phyloP scores from a whole-genome alignment of 1,139 yeast genomes.

The Kodamaea fungicola region DNA sequence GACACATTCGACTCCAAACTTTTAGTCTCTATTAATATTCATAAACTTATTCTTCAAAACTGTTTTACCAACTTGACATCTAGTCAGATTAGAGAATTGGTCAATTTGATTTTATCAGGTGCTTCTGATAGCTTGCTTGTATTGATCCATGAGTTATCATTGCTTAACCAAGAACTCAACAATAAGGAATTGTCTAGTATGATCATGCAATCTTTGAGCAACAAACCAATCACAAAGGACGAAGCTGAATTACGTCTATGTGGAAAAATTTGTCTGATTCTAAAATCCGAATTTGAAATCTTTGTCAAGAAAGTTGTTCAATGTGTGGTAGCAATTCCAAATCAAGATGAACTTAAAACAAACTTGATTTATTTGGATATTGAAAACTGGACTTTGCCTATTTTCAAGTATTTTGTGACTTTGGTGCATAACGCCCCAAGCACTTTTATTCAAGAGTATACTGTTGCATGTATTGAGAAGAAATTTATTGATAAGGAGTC shows the following conservation, averaged over 20 bases:
- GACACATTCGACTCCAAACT: constrained; percentile 29
- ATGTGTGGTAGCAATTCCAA: constrained; percentile 26
- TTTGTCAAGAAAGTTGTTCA: constrained; percentile 35
- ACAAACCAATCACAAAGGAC: constrained; percentile 14
- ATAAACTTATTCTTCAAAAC: constrained; percentile 11
- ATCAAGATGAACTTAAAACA: constrained; percentile 24
- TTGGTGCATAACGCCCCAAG: constrained; percentile 37
- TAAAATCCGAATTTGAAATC: constrained; percentile 20
- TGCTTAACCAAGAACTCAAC: constrained; percentile 7
- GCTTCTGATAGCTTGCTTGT: constrained; percentile 21
- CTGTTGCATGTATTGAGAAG: constrained; percentile 15
- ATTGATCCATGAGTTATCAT: constrained; percentile 18
- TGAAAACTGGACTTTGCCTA: constrained; percentile 27
- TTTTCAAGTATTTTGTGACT: constrained; percentile 28
- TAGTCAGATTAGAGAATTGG: constrained; percentile 19
- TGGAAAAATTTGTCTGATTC: constrained; percentile 24
- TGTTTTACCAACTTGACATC: constrained; percentile 12
- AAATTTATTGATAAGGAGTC: constrained; percentile 16
- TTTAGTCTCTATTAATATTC: constrained; percentile 9
- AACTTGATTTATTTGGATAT: constrained; percentile 20
- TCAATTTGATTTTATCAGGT: constrained; percentile 20
- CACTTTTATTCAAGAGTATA: constrained; percentile 22
- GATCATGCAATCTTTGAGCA: constrained; percentile 17
- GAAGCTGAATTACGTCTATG: constrained; percentile 21
- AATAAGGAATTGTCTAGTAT: constrained; percentile 11